Conservation (phyloP, 306 rosid genomes). For the Psophocarpus tetragonolobus region DNA sequence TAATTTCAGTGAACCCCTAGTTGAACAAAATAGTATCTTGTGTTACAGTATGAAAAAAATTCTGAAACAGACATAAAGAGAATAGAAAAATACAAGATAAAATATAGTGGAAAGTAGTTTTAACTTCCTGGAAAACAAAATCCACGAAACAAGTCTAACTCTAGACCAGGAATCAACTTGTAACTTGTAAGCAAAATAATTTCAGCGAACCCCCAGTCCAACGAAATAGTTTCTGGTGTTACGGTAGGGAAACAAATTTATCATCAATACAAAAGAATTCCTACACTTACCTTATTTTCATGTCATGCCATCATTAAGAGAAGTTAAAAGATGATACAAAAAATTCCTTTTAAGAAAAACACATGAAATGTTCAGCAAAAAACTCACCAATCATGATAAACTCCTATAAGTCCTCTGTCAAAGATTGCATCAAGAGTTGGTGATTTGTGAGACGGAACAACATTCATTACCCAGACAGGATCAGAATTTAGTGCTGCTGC, state of each 20-base stretch:
- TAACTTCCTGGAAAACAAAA: neutral
- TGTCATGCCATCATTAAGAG: neutral
- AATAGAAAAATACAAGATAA: neutral
- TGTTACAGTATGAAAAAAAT: neutral
- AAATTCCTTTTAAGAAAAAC: neutral
- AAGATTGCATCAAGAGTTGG: slow-evolving; percentile 73
- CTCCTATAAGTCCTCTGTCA: slow-evolving; percentile 93
- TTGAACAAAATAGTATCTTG: no score
- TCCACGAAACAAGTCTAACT: neutral
- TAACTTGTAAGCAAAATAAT: slow-evolving; percentile 15
- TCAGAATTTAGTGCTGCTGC: slow-evolving; percentile 87
- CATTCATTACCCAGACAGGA: slow-evolving; percentile 97
- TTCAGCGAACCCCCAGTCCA: neutral
- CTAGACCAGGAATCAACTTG: slow-evolving; percentile 5
- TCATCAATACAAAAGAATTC: neutral
- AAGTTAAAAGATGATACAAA: neutral
- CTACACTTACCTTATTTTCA: neutral
- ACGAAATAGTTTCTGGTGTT: neutral
- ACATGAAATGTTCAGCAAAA: neutral
- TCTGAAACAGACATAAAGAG: neutral
- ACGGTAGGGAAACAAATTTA: neutral
- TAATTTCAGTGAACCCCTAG: neutral
- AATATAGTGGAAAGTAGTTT: neutral
- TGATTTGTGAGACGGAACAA: slow-evolving; percentile 75
- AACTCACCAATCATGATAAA: slow-evolving; percentile 93